These are phyloP conservation scores for Anthracocystis walkeri DNA, from an alignment of 1,284 basidiomycete species.

Conservation along the genomic window DNA sequence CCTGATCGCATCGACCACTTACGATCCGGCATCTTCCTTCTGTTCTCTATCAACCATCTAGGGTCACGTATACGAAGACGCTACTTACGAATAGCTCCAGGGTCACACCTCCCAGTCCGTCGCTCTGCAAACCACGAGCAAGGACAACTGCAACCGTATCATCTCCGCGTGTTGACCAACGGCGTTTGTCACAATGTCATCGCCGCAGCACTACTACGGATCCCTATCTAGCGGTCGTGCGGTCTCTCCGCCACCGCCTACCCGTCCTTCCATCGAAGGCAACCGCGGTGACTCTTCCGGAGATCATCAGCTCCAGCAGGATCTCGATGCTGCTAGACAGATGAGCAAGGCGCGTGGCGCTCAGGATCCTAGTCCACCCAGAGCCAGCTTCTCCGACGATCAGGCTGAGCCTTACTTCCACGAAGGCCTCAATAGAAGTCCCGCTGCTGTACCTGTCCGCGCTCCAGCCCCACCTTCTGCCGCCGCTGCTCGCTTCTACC, in stretches of 20 bases:
- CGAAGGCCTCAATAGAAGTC: slow-evolving; percentile 36
- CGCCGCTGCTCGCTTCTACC: slow-evolving; percentile 63
- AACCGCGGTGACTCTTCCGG: slow-evolving; percentile 22
- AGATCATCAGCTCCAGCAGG: slow-evolving; percentile 63
- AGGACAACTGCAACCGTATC: not conserved
- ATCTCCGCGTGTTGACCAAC: not conserved
- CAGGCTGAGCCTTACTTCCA: slow-evolving; percentile 49
- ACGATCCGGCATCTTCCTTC: too few species aligned
- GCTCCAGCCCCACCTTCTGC: slow-evolving; percentile 32
- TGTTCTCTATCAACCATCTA: too few species aligned
- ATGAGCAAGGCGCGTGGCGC: slow-evolving; percentile 61
- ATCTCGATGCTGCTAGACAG: slow-evolving; percentile 66
- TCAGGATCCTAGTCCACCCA: slow-evolving; percentile 37
- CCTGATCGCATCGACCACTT: too few species aligned
- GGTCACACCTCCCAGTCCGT: too few species aligned
- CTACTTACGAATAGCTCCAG: too few species aligned
- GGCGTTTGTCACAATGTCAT: slow-evolving; percentile 31
- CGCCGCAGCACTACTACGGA: slow-evolving; percentile 42
- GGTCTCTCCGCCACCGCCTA: slow-evolving; percentile 28
- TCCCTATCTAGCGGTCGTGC: slow-evolving; percentile 44
- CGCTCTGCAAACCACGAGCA: too few species aligned
- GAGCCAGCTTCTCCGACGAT: slow-evolving; percentile 42
- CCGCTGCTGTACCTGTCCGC: slow-evolving; percentile 35
- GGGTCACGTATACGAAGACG: too few species aligned
- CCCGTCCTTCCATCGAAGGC: slow-evolving; percentile 16